Evolutionary conservation across 768 basidiomycete species (phyloP), one percentile per base, ranked within the genome.

Genomic region (Boletus reticulatus): DNA sequence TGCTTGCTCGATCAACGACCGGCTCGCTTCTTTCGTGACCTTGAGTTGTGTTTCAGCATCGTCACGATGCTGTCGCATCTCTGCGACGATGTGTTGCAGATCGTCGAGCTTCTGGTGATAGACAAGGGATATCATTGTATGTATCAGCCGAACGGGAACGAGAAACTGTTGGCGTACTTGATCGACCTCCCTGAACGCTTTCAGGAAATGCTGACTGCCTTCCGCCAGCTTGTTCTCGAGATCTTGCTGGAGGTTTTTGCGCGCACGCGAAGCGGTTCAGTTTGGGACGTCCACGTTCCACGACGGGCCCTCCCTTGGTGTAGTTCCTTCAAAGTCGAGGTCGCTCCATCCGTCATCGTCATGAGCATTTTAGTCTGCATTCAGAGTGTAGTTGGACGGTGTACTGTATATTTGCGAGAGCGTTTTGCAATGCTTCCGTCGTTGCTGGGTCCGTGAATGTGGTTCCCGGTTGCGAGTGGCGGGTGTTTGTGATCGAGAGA

Each of bases 121-220:
- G 22, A 3, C n/a, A n/a, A n/a, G n/a, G 2, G 3, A n/a, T n/a
- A n/a, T 12, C 6, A 31, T 16, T n/a, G 50, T 47, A 48, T 43
- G 51, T 22, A 47, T 37, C 39, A 34, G 53, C n/a, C 8, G 17
- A 36, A 27, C 16, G 14, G 8, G 50, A 43, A 42, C 27, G 50
- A n/a, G n/a, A n/a, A n/a, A 39, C 47, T 20, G 3, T 22, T 22
- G 22, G 3, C 91, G 61, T 69, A 96, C 96, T 74, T 91, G 80
- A 75, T 98, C 91, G 36, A 98, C 93, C 61, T 94, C 87, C 20
- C 85, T 85, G 59, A 98, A 88, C 0, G 90, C 93, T 27, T 82
- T 80, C 52, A 98, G 69, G 69, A 99, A 98, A 59, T 84, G 82
- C 44, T 80, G 79, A 61, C 93, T 94, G 6, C 92, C 92, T 50